These are phyloP conservation scores for Colletotrichum brevisporum DNA, from an alignment of 2,329 filamentous ascomycete genomes.

Conservation along the genomic window DNA sequence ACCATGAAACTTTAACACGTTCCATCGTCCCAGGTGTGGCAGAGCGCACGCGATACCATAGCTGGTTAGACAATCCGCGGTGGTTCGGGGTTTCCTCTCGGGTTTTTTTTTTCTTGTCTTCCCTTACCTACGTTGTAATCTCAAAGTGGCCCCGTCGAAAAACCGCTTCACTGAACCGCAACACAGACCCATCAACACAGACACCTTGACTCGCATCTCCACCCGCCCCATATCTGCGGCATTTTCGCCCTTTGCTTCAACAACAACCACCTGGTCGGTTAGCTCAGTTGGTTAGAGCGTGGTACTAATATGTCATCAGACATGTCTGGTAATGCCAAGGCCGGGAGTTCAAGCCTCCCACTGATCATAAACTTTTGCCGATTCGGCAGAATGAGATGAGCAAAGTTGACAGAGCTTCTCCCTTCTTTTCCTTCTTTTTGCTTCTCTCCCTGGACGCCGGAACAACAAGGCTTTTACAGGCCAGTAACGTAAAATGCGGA, in stretches of 20 bases:
- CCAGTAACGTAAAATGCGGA: too few relatives aligned
- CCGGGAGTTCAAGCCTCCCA: slow-evolving; percentile 41
- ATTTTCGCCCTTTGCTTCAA: fast-evolving
- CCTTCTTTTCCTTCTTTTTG: not conserved
- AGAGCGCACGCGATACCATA: not conserved
- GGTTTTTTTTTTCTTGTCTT: too few relatives aligned
- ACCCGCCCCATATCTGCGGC: not conserved
- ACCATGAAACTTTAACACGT: not conserved
- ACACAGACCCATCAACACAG: not conserved
- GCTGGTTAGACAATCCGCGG: not conserved
- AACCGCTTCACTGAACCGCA: not conserved
- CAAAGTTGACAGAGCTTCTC: not conserved
- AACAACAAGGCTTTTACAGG: too few relatives aligned
- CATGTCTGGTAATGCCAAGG: slow-evolving; percentile 39
- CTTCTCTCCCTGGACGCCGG: too few relatives aligned
- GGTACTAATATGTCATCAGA: slow-evolving; percentile 38
- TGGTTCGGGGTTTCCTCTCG: too few relatives aligned
- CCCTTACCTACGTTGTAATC: too few relatives aligned
- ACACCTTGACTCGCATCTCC: slow-evolving; percentile 20
- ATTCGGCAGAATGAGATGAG: not conserved
- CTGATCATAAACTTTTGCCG: slow-evolving; percentile 26
- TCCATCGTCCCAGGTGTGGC: not conserved
- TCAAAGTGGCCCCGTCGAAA: not conserved
- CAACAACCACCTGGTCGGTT: slow-evolving; percentile 27
- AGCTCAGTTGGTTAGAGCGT: slow-evolving; percentile 42